These are phyloP conservation scores for Dictyostelium citrinum DNA, from an alignment of 78 protist species.

Conservation along the genomic window DNA sequence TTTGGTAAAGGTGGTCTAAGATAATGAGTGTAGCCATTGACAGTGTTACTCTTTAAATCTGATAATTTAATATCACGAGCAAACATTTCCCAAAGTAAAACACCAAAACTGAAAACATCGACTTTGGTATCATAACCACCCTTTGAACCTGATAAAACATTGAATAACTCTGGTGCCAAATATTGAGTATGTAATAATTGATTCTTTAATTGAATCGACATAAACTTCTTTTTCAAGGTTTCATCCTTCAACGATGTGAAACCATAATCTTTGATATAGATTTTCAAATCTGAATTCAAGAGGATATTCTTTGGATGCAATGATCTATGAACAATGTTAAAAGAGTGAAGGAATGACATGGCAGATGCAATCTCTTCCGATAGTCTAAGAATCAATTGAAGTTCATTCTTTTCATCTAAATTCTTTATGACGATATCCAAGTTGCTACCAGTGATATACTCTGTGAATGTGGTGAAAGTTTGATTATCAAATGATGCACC, in stretches of 20 bases:
- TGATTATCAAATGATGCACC: conserved; percentile 46
- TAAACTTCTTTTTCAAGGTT: conserved; percentile 31
- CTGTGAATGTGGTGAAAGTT: conserved; percentile 21
- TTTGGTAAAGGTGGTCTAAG: conserved; percentile 42
- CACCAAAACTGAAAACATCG: conserved; percentile 71
- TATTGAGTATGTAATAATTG: conserved; percentile 44
- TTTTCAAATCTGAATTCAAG: conserved; percentile 56
- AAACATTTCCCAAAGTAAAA: conserved; percentile 75
- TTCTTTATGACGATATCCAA: conserved; percentile 39
- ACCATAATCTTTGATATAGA: conserved; percentile 67
- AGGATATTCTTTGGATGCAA: conserved; percentile 66
- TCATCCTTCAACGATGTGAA: conserved; percentile 59
- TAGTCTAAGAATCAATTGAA: conserved; percentile 23
- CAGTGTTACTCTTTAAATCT: conserved; percentile 6
- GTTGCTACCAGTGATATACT: conserved; percentile 62
- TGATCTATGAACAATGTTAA: conserved; percentile 63
- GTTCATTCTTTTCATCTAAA: conserved; percentile 57
- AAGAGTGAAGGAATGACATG: conserved; percentile 49
- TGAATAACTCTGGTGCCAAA: conserved; percentile 60
- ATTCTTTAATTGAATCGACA: conserved; percentile 1
- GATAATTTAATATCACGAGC: conserved; percentile 33
- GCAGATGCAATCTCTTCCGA: conserved; percentile 71
- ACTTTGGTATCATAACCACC: conserved; percentile 68
- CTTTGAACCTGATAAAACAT: conserved; percentile 42
- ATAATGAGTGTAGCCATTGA: conserved; percentile 64